Evolutionary conservation across 73 alveolate species (phyloP).

Genomic region (Halteria grandinella): DNA sequence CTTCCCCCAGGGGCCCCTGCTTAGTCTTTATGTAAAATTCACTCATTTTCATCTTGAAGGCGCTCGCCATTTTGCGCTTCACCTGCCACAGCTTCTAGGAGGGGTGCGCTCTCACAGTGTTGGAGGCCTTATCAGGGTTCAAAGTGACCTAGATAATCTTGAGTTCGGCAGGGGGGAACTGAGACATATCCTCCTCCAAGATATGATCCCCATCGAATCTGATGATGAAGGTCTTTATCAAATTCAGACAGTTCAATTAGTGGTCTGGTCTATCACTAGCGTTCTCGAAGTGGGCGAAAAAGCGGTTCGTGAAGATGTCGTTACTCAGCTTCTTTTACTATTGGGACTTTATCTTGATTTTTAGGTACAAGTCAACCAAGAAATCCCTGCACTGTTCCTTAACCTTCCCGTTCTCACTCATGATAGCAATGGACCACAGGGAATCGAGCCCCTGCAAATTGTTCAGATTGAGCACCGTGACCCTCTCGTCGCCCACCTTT

Average conservation of each 20-base stretch:
- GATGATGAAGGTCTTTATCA: conserved; percentile 44
- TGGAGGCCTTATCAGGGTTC: conserved; percentile 17
- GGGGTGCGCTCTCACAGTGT: not conserved
- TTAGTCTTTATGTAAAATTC: conserved; percentile 52
- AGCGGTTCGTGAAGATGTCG: conserved; percentile 35
- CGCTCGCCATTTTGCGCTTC: conserved; percentile 52
- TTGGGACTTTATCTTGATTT: conserved; percentile 5
- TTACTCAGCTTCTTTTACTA: conserved; percentile 15
- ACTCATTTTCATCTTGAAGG: conserved; percentile 45
- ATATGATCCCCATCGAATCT: conserved; percentile 70
- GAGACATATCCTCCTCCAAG: conserved; percentile 21
- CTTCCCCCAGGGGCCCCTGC: conserved; percentile 44
- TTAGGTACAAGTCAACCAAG: conserved; percentile 55
- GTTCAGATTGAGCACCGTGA: not conserved
- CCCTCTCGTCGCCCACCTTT: conserved; percentile 42
- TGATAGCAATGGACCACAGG: conserved; percentile 52
- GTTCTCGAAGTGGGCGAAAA: conserved; percentile 21
- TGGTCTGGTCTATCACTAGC: conserved; percentile 36
- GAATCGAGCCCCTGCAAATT: conserved; percentile 45
- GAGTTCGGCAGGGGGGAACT: conserved; percentile 8
- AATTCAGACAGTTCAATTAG: conserved; percentile 46
- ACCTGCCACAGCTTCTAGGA: conserved; percentile 44
- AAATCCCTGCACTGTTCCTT: conserved; percentile 45
- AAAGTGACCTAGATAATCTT: conserved; percentile 20
- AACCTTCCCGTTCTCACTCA: conserved; percentile 34